These are phyloP conservation scores for Solidago caesia DNA, from an alignment of 129 eudicot genomes.

Conservation along the genomic window DNA sequence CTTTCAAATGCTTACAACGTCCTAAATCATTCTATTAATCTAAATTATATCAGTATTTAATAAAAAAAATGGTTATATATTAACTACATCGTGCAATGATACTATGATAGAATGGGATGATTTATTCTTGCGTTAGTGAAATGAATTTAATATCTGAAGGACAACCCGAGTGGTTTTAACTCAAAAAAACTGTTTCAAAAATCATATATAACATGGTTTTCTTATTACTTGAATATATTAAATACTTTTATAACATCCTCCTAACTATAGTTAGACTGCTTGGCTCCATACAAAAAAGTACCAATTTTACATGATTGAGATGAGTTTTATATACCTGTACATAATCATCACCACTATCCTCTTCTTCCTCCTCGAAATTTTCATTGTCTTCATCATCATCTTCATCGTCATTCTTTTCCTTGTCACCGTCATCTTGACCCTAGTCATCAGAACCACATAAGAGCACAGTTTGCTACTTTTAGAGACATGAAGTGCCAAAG, in stretches of 20 bases:
- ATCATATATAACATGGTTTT: not conserved
- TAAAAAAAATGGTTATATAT: not conserved
- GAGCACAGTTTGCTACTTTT: not conserved
- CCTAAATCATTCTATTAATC: not conserved
- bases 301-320: not conserved
- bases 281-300: not conserved
- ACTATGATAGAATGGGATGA: too few relatives aligned
- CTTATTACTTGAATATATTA: not conserved
- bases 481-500: not conserved
- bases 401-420: conserved; percentile 66
- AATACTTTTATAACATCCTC: not conserved
- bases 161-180: too few relatives aligned
- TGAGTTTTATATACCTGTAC: conserved; percentile 37
- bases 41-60: not conserved
- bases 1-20: not conserved
- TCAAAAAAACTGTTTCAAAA: not conserved
- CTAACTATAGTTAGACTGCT: too few relatives aligned
- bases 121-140: too few relatives aligned
- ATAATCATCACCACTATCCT: conserved; percentile 65
- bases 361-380: conserved; percentile 52
- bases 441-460: conserved; percentile 17
- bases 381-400: conserved; percentile 61
- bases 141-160: too few relatives aligned
- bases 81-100: not conserved
- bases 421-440: conserved; percentile 45